These are phyloP conservation scores for Boletus fagicola DNA, from an alignment of 768 basidiomycete genomes.

Conservation along the genomic window DNA sequence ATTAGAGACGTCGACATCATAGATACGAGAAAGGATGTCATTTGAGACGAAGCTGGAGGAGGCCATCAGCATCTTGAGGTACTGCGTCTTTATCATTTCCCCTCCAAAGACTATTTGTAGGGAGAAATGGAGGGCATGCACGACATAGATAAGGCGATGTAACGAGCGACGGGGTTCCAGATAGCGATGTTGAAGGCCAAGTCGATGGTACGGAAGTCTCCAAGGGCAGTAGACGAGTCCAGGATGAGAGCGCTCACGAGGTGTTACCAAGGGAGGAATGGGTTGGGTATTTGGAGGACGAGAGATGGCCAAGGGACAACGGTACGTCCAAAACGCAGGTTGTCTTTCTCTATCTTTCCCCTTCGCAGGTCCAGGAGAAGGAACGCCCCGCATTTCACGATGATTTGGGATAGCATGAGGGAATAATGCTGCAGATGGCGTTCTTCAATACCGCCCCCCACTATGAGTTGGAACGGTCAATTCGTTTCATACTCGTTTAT, in stretches of 20 bases:
- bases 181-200: constrained; percentile 21
- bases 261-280: no score
- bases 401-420: no score
- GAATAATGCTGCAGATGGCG: no score
- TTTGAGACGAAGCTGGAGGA: constrained; percentile 14
- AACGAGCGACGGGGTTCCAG: constrained; percentile 13
- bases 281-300: no score
- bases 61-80: constrained; percentile 6
- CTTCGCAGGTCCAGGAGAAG: no score
- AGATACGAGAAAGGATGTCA: not conserved
- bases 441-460: no score
- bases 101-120: constrained; percentile 17
- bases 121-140: constrained; percentile 3
- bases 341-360: no score
- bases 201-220: constrained; percentile 11
- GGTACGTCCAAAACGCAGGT: no score
- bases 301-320: no score
- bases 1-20: not conserved
- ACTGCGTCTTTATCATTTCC: constrained; percentile 4
- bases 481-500: no score
- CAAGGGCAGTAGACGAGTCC: constrained; percentile 21
- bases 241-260: constrained; percentile 5
- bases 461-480: no score
- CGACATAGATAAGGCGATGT: constrained; percentile 10
- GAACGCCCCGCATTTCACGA: no score